Evolutionary conservation across 1,284 basidiomycete genomes (phyloP).

Genomic region (Rhodotorula sp.): DNA sequence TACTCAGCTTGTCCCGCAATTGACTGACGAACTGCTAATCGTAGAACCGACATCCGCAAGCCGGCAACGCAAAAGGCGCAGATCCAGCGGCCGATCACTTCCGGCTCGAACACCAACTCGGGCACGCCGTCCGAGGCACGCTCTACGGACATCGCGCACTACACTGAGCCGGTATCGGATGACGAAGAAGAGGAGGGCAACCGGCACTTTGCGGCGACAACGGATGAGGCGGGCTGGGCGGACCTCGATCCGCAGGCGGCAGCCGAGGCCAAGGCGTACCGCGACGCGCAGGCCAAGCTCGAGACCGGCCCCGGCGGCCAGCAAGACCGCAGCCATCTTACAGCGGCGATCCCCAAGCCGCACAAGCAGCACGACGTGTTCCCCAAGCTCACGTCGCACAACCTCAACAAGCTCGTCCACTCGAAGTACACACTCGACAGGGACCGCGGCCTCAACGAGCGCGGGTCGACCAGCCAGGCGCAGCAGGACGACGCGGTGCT

Average conservation of each 20-base stretch:
- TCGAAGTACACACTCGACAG: constrained; percentile 43
- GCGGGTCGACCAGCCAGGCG: neutral
- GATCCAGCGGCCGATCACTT: constrained; percentile 51
- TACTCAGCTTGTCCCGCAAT: constrained; percentile 35
- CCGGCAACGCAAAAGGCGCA: constrained; percentile 57
- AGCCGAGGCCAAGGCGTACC: constrained; percentile 62
- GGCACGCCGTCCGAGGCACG: constrained; percentile 44
- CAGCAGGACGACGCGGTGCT: neutral
- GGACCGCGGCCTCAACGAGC: constrained; percentile 25
- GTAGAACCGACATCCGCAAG: constrained; percentile 84
- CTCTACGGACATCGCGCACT: constrained; percentile 54
- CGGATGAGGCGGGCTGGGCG: constrained; percentile 75
- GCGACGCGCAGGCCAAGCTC: constrained; percentile 73
- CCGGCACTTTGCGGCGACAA: constrained; percentile 66
- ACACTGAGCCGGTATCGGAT: constrained; percentile 85
- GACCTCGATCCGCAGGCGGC: constrained; percentile 73
- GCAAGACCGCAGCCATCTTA: constrained; percentile 4
- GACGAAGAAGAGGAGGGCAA: constrained; percentile 75
- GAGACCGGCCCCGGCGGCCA: constrained; percentile 6
- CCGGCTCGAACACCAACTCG: constrained; percentile 39
- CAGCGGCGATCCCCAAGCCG: constrained; percentile 45
- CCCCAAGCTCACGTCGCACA: constrained; percentile 72
- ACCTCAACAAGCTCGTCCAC: constrained; percentile 46
- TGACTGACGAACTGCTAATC: neutral
- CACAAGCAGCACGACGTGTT: constrained; percentile 65